A percentile compares a stretch with the other conserved stretches of the same genome.
Conservation (phyloP, 192 early-diverging fungal genomes). For the Umbelopsis ramanniana region DNA sequence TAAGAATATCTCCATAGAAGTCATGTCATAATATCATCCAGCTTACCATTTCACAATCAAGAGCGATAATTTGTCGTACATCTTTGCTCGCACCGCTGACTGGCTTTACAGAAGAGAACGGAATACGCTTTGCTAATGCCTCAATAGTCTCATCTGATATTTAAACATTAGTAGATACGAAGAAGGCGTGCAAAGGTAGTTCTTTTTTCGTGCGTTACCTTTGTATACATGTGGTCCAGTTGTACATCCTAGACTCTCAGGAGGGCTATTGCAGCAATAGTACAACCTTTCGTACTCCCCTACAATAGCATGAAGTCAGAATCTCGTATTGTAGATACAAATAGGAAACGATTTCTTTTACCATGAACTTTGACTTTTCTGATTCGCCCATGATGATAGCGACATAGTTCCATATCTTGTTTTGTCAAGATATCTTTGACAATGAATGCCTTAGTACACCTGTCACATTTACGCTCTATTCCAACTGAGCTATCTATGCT, state of each 20-base stretch:
- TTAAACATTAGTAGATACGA: background rate
- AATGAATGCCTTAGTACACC: conserved; percentile 52
- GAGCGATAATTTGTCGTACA: conserved; percentile 47
- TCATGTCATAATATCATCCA: no score
- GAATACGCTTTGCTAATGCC: conserved; percentile 48
- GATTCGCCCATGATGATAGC: conserved; percentile 49
- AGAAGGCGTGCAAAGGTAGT: background rate
- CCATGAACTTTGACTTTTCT: conserved; percentile 30
- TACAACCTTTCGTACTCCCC: conserved; percentile 46
- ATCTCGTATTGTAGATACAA: no score
- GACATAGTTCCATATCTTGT: conserved; percentile 45
- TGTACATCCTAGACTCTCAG: conserved; percentile 52
- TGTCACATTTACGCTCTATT: conserved; percentile 43
- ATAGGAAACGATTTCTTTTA: background rate
- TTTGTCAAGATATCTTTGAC: conserved; percentile 45
- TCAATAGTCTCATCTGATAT: conserved; percentile 41
- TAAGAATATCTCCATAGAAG: background rate
- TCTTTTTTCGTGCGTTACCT: conserved; percentile 34
- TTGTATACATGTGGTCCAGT: conserved; percentile 73
- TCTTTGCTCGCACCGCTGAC: background rate
- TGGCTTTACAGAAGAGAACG: conserved; percentile 46
- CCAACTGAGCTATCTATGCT: conserved; percentile 11
- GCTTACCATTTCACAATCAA: conserved; percentile 78
- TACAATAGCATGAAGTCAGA: conserved; percentile 19
- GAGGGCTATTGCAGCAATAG: conserved; percentile 51